Evolutionary conservation across 176 grass and related monocot species (phyloP).

Genomic region (Zoysia japonica): DNA sequence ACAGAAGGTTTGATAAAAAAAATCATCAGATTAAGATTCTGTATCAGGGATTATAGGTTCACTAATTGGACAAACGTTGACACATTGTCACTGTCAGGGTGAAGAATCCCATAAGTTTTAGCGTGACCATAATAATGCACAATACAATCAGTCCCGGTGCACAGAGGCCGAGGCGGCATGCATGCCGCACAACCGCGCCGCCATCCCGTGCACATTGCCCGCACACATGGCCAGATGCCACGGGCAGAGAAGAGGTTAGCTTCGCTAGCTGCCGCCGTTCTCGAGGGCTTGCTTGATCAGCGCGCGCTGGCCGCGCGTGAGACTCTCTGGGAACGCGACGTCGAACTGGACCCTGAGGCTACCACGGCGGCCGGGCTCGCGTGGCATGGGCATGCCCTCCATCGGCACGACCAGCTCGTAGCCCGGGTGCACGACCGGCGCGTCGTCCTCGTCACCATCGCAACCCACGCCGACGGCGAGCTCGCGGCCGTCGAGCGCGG

Average conservation of each 20-base stretch:
- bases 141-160: too few species aligned
- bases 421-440: constrained; percentile 48
- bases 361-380: constrained; percentile 60
- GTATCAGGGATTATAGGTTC: too few species aligned
- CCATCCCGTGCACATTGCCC: not conserved
- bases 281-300: constrained; percentile 49
- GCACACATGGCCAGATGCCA: not conserved
- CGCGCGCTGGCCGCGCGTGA: constrained; percentile 33
- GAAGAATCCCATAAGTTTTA: too few species aligned
- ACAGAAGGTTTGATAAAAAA: too few species aligned
- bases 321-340: constrained; percentile 55
- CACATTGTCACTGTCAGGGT: too few species aligned
- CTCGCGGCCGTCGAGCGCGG: constrained; percentile 54
- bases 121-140: too few species aligned
- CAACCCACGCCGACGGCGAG: constrained; percentile 42
- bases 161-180: too few species aligned
- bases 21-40: too few species aligned
- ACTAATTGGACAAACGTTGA: too few species aligned
- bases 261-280: not conserved
- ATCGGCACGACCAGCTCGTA: constrained; percentile 60
- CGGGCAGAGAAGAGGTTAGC: not conserved
- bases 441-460: not conserved
- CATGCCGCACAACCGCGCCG: not conserved
- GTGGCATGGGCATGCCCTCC: constrained; percentile 80
- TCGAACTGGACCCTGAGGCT: constrained; percentile 61